Percentiles rank a stretch among this genome's conserved stretches.
These are phyloP conservation scores for Mallotus repandus DNA, from an alignment of 441 rosid genomes.

Conservation along the genomic window DNA sequence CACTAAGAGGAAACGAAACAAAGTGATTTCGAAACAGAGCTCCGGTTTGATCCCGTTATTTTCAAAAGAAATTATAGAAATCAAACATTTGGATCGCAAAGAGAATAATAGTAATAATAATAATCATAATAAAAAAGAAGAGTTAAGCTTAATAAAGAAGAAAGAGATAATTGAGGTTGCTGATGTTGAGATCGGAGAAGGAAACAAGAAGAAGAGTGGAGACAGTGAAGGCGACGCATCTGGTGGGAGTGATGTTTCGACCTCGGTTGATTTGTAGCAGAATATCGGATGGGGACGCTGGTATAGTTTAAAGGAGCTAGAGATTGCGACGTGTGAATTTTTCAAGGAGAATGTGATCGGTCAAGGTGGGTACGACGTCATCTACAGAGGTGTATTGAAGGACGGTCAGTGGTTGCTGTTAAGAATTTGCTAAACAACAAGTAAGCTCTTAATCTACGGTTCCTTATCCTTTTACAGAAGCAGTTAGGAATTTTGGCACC, in stretches of 20 bases:
- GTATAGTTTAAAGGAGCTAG: constrained; percentile 79
- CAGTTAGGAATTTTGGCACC: no score
- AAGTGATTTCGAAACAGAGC: constrained; percentile 53
- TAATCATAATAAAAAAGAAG: background rate
- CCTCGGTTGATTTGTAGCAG: constrained; percentile 43
- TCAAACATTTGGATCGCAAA: constrained; percentile 41
- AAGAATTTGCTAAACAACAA: constrained; percentile 83
- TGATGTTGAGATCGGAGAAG: constrained; percentile 11
- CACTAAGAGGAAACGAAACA: constrained; percentile 45
- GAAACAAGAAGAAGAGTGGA: constrained; percentile 23
- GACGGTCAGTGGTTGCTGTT: constrained; percentile 82
- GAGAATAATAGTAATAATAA: background rate
- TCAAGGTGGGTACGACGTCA: constrained; percentile 90
- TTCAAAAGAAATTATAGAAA: constrained; percentile 70
- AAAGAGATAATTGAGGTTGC: constrained; percentile 20
- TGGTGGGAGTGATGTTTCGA: constrained; percentile 44
- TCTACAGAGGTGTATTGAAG: constrained; percentile 63
- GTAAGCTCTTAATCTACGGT: constrained; percentile 38
- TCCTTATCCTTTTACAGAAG: no score
- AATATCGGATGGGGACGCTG: constrained; percentile 91
- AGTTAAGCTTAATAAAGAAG: constrained; percentile 24
- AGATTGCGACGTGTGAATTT: constrained; percentile 75
- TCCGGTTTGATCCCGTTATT: constrained; percentile 70
- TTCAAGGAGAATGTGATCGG: constrained; percentile 75
- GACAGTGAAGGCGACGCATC: constrained; percentile 45